Conservation (phyloP, 805 yeast genomes). For the Candida jianshihensis region DNA sequence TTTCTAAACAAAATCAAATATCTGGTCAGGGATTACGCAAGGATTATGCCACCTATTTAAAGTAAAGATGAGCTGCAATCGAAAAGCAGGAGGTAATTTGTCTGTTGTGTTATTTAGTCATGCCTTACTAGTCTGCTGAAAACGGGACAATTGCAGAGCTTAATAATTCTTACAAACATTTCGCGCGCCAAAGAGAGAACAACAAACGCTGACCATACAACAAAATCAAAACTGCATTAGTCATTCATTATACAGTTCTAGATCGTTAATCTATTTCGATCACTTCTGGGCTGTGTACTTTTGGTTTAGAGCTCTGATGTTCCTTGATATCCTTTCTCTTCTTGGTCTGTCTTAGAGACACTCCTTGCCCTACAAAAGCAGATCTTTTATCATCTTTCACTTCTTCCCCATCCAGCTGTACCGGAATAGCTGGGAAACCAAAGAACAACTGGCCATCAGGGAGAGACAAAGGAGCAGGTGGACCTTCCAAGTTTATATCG, state of each 20-base stretch:
- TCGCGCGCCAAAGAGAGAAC: too few relatives aligned
- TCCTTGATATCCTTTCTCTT: slow-evolving; percentile 58
- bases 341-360: slow-evolving; percentile 60
- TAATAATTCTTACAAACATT: too few relatives aligned
- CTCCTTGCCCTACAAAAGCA: slow-evolving; percentile 62
- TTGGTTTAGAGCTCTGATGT: slow-evolving; percentile 52
- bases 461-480: slow-evolving; percentile 63
- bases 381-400: slow-evolving; percentile 21
- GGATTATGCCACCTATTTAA: too few relatives aligned
- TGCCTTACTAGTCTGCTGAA: too few relatives aligned
- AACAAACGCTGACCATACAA: background rate
- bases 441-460: slow-evolving; percentile 88
- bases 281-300: slow-evolving; percentile 67
- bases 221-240: background rate
- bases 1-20: background rate
- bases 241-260: background rate
- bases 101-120: too few relatives aligned
- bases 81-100: too few relatives aligned
- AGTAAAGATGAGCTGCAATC: too few relatives aligned
- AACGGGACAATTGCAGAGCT: too few relatives aligned
- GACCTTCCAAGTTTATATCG: slow-evolving; percentile 41
- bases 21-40: too few relatives aligned
- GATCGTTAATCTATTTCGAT: slow-evolving; percentile 57
- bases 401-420: slow-evolving; percentile 30
- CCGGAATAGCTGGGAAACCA: slow-evolving; percentile 72